Evolutionary conservation across 306 rosid species (phyloP).

Genomic region (Hippophae gyantsensis): DNA sequence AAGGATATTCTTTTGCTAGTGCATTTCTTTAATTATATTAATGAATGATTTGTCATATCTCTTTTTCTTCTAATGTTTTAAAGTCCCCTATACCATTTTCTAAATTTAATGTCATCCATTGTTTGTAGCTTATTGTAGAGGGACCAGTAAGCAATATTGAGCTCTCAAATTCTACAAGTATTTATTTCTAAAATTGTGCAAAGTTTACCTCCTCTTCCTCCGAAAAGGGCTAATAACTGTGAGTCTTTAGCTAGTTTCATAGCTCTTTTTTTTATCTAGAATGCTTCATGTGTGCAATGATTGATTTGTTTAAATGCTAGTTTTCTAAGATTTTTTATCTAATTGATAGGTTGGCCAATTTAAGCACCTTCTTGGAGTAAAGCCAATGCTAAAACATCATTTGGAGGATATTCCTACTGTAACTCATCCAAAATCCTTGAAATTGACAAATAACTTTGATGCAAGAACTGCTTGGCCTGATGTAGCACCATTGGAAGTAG

Average conservation of each 20-base stretch:
- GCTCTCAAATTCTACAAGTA: slow-evolving; percentile 76
- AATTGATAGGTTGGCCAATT: slow-evolving; percentile 63
- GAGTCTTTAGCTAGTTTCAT: slow-evolving; percentile 15
- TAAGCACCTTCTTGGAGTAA: slow-evolving; percentile 80
- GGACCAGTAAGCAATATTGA: slow-evolving; percentile 6
- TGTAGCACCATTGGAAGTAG: slow-evolving; percentile 16
- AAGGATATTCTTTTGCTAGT: too few species aligned
- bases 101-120: too few species aligned
- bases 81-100: too few species aligned
- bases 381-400: slow-evolving; percentile 38
- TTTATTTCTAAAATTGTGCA: slow-evolving; percentile 4
- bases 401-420: slow-evolving; percentile 35
- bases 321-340: slow-evolving; percentile 14
- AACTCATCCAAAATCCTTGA: slow-evolving; percentile 56
- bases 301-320: slow-evolving; percentile 7
- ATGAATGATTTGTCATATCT: background rate
- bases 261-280: background rate
- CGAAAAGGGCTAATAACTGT: slow-evolving; percentile 28
- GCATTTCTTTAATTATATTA: background rate
- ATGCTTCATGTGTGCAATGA: slow-evolving; percentile 6
- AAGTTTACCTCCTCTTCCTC: background rate
- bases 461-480: slow-evolving; percentile 87
- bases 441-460: slow-evolving; percentile 64
- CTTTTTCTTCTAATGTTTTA: background rate
- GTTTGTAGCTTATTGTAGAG: too few species aligned